Base-by-base conservation (phyloP, 192 early-diverging fungal genomes). In the Linnemannia elongata region DNA sequence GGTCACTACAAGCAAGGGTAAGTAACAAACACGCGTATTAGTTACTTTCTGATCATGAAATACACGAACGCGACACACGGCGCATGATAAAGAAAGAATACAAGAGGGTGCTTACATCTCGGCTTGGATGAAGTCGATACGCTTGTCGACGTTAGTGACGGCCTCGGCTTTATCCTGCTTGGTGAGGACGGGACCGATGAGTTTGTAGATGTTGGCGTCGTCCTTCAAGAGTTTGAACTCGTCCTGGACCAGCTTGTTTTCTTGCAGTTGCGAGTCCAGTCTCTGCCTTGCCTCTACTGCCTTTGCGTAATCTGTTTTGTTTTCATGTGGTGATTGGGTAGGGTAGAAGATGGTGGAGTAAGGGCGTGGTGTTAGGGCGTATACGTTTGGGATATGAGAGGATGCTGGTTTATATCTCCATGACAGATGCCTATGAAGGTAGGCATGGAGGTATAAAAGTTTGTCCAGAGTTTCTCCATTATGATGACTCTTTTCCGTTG, bases 201-300 rank as follows among this genome's bases (percentile, higher is more conserved):
- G 90, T 84, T 99, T 99, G 93, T 96, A 99, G 30, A 99, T 94
- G 70, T 93, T 95, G 41, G 97, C 91, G 68, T 95, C 95, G 36
- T 94, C 93, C 44, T 96, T 93, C 75, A 99, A 88, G 30, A 92
- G 75, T 78, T 94, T 92, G 88, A 99, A 98, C 92, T 99, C 98
- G 92, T 96, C 95, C 76, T 95, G 90, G 20, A 99, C 97, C 77
- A 97, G 78, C 83, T 97, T 96, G 90, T 99, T 99, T 77, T 99
- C 98, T 77, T 98, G 96, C 49, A 97, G 91, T 88, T 99, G 98
- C 38, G 98, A 98, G 81, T 99, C 97, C 24, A 99, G 92, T 79
- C 94, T 94, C 78, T 96, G 94, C 60, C 96, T 93, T 74, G 91
- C 93, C 66, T 91, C 89, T 33, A 98, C 94, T 35, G 94, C 93